phyloP scores from a whole-genome alignment of 768 basidiomycete genomes.

The Tephrocybe sp. region DNA sequence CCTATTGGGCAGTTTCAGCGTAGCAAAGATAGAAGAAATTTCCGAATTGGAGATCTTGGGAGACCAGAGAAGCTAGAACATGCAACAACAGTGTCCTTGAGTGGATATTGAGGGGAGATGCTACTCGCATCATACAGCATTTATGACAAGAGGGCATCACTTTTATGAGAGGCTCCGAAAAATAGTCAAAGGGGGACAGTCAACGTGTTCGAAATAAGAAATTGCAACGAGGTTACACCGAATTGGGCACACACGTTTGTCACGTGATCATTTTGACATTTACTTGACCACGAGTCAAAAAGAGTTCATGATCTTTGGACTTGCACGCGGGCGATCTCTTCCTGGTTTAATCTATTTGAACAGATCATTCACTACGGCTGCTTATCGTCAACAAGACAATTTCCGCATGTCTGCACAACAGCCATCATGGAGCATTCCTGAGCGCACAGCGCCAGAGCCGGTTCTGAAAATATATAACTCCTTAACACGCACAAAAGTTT shows the following conservation, averaged over 20 bases:
- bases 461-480: conserved; percentile 89
- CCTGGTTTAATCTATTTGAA: conserved; percentile 13
- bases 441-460: conserved; percentile 48
- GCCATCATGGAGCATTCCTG: conserved; percentile 54
- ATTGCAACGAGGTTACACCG: no score
- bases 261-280: no score
- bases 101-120: no score
- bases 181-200: no score
- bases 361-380: conserved; percentile 11
- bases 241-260: no score
- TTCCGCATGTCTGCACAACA: conserved; percentile 55
- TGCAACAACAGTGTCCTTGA: no score
- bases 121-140: no score
- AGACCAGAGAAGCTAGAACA: neutral
- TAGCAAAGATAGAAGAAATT: neutral
- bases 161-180: no score
- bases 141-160: no score
- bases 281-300: neutral
- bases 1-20: neutral
- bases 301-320: conserved; percentile 17
- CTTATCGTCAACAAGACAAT: conserved; percentile 3
- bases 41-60: neutral
- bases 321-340: conserved; percentile 17
- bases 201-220: no score
- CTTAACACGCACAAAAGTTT: conserved; percentile 85